Evolutionary conservation across 108 stramenopile species (phyloP).

Genomic region (Cyclotella choctawhatcheeana): DNA sequence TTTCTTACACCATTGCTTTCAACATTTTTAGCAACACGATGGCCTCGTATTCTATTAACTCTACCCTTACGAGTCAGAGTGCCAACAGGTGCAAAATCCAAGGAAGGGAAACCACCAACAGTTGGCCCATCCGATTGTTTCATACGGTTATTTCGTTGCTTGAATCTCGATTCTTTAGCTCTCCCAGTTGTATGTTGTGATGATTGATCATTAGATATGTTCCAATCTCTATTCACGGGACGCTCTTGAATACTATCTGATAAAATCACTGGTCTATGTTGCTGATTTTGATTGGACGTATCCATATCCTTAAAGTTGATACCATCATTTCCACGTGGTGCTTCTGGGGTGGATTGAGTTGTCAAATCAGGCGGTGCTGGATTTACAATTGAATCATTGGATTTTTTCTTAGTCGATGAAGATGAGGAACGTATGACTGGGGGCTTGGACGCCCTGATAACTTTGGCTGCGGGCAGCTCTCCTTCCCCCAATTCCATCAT

Average conservation of each 20-base stretch:
- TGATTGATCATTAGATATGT: not conserved
- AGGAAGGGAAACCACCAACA: constrained; percentile 50
- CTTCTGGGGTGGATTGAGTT: not conserved
- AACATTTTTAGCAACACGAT: constrained; percentile 2
- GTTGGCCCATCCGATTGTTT: constrained; percentile 28
- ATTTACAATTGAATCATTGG: not conserved
- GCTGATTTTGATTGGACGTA: not conserved
- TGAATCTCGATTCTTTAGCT: constrained; percentile 50
- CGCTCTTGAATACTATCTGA: constrained; percentile 52
- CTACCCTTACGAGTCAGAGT: constrained; percentile 46
- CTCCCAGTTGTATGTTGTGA: constrained; percentile 8
- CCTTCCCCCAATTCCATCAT: constrained; percentile 71
- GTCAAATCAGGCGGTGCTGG: not conserved
- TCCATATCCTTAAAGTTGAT: not conserved
- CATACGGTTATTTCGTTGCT: constrained; percentile 37
- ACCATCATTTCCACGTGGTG: not conserved
- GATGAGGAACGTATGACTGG: constrained; percentile 28
- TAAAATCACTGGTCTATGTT: constrained; percentile 29
- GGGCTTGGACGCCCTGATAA: constrained; percentile 60
- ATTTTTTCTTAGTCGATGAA: constrained; percentile 23
- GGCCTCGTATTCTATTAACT: not conserved
- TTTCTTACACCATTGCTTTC: not conserved
- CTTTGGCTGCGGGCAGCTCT: constrained; percentile 66
- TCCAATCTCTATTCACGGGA: constrained; percentile 1
- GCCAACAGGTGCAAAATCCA: constrained; percentile 50